phyloP scores from a whole-genome alignment of 2,329 filamentous ascomycete genomes.

The Emydomyces testavorans region DNA sequence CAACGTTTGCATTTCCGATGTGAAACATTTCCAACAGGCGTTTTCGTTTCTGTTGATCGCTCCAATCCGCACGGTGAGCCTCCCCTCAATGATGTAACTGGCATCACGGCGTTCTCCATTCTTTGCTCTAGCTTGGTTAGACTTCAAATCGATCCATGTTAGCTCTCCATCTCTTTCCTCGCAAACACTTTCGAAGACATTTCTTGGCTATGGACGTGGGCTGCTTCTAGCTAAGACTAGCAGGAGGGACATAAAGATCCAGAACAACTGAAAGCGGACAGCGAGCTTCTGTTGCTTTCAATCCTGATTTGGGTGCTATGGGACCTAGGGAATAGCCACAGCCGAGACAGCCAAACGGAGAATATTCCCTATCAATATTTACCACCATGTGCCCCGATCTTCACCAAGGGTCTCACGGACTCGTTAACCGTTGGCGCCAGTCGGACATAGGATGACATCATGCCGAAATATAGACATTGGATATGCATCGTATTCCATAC shows the following conservation, averaged over 20 bases:
- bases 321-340: background rate
- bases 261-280: background rate
- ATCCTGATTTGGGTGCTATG: background rate
- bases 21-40: background rate
- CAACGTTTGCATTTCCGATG: background rate
- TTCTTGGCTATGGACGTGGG: background rate
- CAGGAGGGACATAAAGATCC: background rate
- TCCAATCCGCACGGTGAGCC: background rate
- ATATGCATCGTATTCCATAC: constrained; percentile 8
- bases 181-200: background rate
- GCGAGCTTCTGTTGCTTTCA: background rate
- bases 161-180: background rate
- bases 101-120: background rate
- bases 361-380: background rate
- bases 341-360: background rate
- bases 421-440: background rate
- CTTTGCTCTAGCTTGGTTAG: background rate
- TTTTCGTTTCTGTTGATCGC: background rate
- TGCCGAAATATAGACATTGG: background rate
- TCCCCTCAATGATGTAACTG: background rate
- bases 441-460: background rate
- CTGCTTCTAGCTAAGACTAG: background rate
- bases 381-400: background rate
- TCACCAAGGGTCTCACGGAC: background rate
- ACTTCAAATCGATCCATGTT: background rate